phyloP scores from a whole-genome alignment of 345 rosid genomes.

The Atalantia buxifolia region DNA sequence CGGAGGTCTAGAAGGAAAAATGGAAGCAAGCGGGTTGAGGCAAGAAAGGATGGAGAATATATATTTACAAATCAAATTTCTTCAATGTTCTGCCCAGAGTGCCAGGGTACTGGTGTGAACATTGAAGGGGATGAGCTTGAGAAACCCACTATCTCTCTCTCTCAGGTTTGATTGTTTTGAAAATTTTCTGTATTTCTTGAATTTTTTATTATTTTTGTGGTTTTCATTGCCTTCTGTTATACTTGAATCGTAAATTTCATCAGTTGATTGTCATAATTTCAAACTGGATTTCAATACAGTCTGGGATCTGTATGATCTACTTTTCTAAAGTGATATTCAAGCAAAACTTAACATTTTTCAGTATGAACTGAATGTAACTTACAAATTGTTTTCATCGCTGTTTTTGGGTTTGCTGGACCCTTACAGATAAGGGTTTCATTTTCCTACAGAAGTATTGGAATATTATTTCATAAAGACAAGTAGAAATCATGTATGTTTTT shows the following conservation, averaged over 20 bases:
- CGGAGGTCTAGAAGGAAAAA: conserved; percentile 54
- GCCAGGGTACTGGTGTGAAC: conserved; percentile 80
- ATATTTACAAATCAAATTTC: conserved; percentile 35
- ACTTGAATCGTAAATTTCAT: not conserved
- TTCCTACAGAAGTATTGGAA: not conserved
- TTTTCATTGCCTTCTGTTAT: conserved; percentile 3
- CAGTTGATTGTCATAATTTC: not conserved
- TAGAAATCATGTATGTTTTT: not conserved
- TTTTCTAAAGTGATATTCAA: not conserved
- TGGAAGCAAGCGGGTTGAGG: conserved; percentile 36
- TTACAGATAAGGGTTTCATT: not conserved
- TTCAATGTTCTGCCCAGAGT: conserved; percentile 86
- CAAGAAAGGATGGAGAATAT: conserved; percentile 29
- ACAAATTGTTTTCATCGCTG: not conserved
- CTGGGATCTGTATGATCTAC: not conserved
- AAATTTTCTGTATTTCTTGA: not conserved
- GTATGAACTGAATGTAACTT: not conserved
- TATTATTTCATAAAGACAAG: not conserved
- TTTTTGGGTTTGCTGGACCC: not conserved
- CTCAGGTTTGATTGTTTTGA: conserved; percentile 57
- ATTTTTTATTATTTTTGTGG: not conserved
- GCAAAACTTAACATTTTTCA: not conserved
- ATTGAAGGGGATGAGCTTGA: conserved; percentile 59
- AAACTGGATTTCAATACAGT: not conserved
- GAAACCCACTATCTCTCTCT: conserved; percentile 56